Conservation (phyloP, 768 basidiomycete genomes). For the Naganishia antarctica region DNA sequence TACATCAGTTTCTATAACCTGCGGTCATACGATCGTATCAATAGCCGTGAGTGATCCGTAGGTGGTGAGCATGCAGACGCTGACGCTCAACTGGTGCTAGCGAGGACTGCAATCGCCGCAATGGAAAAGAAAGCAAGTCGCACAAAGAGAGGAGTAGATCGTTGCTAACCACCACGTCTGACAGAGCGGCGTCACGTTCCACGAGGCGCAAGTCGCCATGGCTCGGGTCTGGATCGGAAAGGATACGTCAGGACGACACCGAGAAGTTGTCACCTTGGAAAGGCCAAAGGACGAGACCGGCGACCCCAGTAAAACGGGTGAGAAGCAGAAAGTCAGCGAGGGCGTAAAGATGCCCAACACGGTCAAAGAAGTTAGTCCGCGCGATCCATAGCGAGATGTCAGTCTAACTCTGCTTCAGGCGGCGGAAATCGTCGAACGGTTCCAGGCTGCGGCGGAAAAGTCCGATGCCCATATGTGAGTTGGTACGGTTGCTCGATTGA, state of each 20-base stretch:
- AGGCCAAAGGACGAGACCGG: conserved; percentile 53
- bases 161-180: not conserved
- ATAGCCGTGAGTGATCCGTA: conserved; percentile 44
- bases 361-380: conserved; percentile 54
- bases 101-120: conserved; percentile 57
- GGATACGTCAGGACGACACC: conserved; percentile 51
- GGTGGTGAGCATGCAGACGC: not conserved
- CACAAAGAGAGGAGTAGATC: not conserved
- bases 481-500: not conserved
- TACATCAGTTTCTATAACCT: conserved; percentile 91
- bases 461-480: conserved; percentile 41
- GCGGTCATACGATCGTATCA: conserved; percentile 83
- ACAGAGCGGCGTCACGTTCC: conserved; percentile 71
- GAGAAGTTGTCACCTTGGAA: conserved; percentile 60
- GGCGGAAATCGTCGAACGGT: conserved; percentile 61
- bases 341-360: conserved; percentile 65
- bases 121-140: conserved; percentile 58
- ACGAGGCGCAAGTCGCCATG: conserved; percentile 79
- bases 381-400: not conserved
- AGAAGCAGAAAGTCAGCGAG: conserved; percentile 56
- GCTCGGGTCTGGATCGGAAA: conserved; percentile 43
- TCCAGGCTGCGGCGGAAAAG: conserved; percentile 62
- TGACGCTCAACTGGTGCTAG: conserved; percentile 35
- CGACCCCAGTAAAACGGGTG: conserved; percentile 56
- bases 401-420: conserved; percentile 50